Conservation (phyloP, 2,329 filamentous ascomycete species). For the Fonsecaea monophora region DNA sequence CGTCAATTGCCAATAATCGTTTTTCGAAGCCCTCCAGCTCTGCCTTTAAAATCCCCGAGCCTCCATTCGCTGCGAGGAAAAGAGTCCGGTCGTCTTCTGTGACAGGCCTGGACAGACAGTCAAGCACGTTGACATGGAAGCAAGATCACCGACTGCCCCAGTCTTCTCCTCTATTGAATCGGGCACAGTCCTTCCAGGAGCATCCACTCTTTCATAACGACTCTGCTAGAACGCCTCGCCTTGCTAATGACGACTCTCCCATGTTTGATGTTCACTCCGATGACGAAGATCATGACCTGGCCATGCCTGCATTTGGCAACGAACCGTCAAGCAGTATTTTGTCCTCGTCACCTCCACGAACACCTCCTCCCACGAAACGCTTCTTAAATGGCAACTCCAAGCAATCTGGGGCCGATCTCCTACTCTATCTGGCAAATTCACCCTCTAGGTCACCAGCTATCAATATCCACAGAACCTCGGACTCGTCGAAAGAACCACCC, state of each 20-base stretch:
- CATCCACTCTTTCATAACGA: slow-evolving; percentile 78
- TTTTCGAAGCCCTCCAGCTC: slow-evolving; percentile 43
- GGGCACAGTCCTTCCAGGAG: slow-evolving; percentile 72
- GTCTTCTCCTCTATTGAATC: slow-evolving; percentile 82
- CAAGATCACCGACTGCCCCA: slow-evolving; percentile 76
- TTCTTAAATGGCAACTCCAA: slow-evolving; percentile 60
- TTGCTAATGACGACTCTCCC: slow-evolving; percentile 46
- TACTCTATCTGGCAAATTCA: slow-evolving; percentile 87
- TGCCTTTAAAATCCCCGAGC: slow-evolving; percentile 52
- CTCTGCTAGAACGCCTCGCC: slow-evolving; percentile 67
- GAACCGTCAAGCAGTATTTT: slow-evolving; percentile 54
- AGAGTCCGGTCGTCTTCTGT: slow-evolving; percentile 73
- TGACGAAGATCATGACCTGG: slow-evolving; percentile 83
- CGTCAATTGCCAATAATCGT: slow-evolving; percentile 65
- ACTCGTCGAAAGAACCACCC: slow-evolving; percentile 65
- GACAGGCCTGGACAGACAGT: slow-evolving; percentile 59
- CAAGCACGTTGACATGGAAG: slow-evolving; percentile 72
- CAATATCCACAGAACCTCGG: slow-evolving; percentile 54
- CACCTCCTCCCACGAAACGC: slow-evolving; percentile 70
- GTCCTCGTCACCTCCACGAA: slow-evolving; percentile 82
- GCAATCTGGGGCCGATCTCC: slow-evolving; percentile 80
- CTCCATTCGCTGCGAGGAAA: slow-evolving; percentile 61
- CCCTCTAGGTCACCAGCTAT: slow-evolving; percentile 73
- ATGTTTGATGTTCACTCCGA: slow-evolving; percentile 51
- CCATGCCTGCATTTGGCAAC: slow-evolving; percentile 73